Conservation (phyloP, 169 alveolate species). For the Plasmodium fragile region DNA sequence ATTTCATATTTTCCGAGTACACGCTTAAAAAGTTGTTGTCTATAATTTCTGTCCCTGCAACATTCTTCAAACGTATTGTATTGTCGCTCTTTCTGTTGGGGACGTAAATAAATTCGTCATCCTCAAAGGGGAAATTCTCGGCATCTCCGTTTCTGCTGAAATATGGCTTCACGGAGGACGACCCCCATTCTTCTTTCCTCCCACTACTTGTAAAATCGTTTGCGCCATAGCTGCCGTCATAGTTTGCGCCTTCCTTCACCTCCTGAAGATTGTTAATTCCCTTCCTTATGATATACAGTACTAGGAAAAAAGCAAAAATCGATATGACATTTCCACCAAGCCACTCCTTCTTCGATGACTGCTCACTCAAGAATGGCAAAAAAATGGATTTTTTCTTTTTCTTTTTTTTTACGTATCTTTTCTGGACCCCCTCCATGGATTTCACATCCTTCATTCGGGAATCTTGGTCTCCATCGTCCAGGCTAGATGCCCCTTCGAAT, state of each 20-base stretch:
- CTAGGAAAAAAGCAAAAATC: background rate
- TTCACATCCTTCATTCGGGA: background rate
- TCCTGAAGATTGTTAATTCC: background rate
- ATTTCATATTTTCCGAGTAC: slow-evolving; percentile 48
- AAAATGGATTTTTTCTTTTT: background rate
- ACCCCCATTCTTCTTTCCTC: background rate
- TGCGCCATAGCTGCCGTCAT: background rate
- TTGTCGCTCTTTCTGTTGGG: slow-evolving; percentile 36
- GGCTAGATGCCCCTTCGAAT: background rate
- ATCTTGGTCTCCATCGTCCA: background rate
- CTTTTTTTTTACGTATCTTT: background rate
- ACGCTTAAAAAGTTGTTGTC: slow-evolving; percentile 62
- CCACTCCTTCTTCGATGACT: background rate
- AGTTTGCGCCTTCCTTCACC: background rate
- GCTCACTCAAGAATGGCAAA: background rate
- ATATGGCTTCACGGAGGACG: background rate
- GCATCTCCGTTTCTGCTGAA: background rate
- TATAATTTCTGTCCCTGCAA: slow-evolving; percentile 25
- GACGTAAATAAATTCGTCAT: slow-evolving; percentile 26
- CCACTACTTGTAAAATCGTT: background rate
- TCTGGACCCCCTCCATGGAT: background rate
- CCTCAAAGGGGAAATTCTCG: slow-evolving; percentile 5
- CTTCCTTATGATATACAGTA: background rate
- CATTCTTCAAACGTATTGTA: slow-evolving; percentile 50
- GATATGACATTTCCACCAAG: background rate